Evolutionary conservation across 208 protist species (phyloP), one percentile per base, ranked within the genome.

Genomic region (Leishmania lainsoni): DNA sequence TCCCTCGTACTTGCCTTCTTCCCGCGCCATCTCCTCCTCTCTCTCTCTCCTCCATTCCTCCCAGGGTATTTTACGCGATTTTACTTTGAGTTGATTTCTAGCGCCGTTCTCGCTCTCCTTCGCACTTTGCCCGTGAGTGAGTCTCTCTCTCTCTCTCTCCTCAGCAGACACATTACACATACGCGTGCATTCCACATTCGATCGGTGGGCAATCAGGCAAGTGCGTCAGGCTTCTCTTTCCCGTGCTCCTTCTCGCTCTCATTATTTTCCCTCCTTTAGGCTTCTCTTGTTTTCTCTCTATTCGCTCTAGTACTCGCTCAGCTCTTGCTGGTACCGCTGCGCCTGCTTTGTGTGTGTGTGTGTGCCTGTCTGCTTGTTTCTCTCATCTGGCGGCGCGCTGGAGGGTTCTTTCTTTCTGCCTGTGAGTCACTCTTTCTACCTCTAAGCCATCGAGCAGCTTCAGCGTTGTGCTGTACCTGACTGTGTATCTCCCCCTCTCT

Each of bases 31-130:
- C 42, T 45, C 0, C 6, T 45, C 42, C 42, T 45, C 42, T n/a
- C 42, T 45, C 42, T 45, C 42, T 51, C 59, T 66, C 59, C 75
- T 78, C 35, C 61, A 52, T 80, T 78, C 32, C 56, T 45, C 76
- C 58, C 35, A 61, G 42, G 42, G 42, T 45, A 45, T 45, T 45
- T 45, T 45, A 17, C 73, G 8, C 32, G 54, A 56, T 9, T 73
- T 12, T 42, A 32, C 39, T 61, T 26, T 49, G 49, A 45, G 42
- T 45, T 45, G 42, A 45, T 45, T 45, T 45, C 42, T 45, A 45
- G 6, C 42, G 42, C 5, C 59, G 3, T 66, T 29, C 59, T 29
- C 59, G 26, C 59, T 66, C 59, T 66, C 59, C 1, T 22, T 66
- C 58, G 35, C 35, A 35, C 35, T 35, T 35, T 35, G 35, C 35